These are phyloP conservation scores for Pestalotiopsis sp. DNA, from an alignment of 2,329 filamentous ascomycete species.

Conservation along the genomic window DNA sequence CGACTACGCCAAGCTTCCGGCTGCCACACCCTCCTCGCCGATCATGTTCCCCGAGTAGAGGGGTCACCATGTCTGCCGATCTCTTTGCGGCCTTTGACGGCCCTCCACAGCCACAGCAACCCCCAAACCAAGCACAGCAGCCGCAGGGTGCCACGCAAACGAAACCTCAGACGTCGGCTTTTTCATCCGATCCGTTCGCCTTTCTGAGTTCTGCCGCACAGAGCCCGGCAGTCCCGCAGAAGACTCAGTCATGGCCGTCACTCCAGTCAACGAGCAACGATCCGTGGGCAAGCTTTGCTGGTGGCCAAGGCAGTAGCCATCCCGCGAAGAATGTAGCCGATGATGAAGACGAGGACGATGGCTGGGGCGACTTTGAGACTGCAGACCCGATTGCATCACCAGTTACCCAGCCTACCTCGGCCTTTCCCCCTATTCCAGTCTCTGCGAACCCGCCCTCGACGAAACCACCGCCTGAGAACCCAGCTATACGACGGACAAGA, in stretches of 20 bases:
- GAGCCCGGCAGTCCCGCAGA: conserved; percentile 15
- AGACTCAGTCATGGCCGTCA: conserved; percentile 33
- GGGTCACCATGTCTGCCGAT: conserved; percentile 62
- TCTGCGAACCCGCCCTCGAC: not conserved
- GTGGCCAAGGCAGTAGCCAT: not conserved
- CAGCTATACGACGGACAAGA: conserved; percentile 26
- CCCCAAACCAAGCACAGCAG: conserved; percentile 2
- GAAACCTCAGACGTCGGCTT: conserved; percentile 24
- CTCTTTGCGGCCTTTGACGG: conserved; percentile 66
- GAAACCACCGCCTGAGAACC: conserved; percentile 10
- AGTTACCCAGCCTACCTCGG: conserved; percentile 24
- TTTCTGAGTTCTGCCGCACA: conserved; percentile 9
- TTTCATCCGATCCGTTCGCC: conserved; percentile 11
- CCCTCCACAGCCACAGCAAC: conserved; percentile 29
- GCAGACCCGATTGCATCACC: conserved; percentile 39
- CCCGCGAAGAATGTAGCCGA: conserved; percentile 26
- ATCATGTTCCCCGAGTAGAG: not conserved
- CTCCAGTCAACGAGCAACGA: conserved; percentile 20
- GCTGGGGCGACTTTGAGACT: conserved; percentile 70
- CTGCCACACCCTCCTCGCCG: not conserved
- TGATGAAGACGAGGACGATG: conserved; percentile 59
- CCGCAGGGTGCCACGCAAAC: conserved; percentile 9
- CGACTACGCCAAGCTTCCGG: not conserved
- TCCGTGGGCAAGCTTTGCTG: conserved; percentile 6
- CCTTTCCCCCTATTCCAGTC: not conserved